Base-by-base conservation (phyloP, 768 basidiomycete genomes). In the Collybiopsis confluens region DNA sequence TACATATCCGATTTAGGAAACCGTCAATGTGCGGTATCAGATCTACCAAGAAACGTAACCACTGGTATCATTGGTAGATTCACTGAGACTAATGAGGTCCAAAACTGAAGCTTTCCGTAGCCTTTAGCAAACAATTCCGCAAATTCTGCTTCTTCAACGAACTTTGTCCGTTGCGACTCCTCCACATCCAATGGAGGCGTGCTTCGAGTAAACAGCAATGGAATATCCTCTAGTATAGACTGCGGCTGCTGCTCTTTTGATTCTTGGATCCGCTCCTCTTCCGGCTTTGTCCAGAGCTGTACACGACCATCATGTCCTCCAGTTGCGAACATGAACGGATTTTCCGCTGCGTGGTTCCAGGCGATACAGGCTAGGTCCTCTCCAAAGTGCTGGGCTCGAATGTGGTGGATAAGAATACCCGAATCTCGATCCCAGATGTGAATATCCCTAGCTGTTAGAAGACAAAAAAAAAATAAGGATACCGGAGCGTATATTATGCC, bases 381-480 rank as follows among this genome's bases (percentile, higher is more conserved):
- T 3, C 81, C 78, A 27, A 79, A 75, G 11, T 71, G 72, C 62
- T 83, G 85, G 24, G 82, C 77, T 13, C 78, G 81, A 58, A 92
- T 76, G 57, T 83, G 78, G 57, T 90, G 88, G 2, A 92, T 72
- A 1, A 90, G 70, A 6, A 81, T 76, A 4, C 80, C 90, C 10
- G 86, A 86, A 68, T 91, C 88, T 55, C 83, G 81, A 61, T 92
- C 90, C 90, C 90, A 92, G 11, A 92, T 88, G 62, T 89, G 85
- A 11, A 92, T 84, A 61, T 90, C 87, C 3, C 90, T 90, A 56
- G 80, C 90, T 90, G 56, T 36, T 20, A 21, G 10, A 15, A 15
- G 2, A 28, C 15, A 52, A 33, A 33, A 33, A 33, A 33, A 5
- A 5, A 5, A 33, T 13, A 33, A 6, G 30, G 13, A 13, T 13